Evolutionary conservation across 768 basidiomycete genomes (phyloP).

Genomic region (Lepiota subincarnata): DNA sequence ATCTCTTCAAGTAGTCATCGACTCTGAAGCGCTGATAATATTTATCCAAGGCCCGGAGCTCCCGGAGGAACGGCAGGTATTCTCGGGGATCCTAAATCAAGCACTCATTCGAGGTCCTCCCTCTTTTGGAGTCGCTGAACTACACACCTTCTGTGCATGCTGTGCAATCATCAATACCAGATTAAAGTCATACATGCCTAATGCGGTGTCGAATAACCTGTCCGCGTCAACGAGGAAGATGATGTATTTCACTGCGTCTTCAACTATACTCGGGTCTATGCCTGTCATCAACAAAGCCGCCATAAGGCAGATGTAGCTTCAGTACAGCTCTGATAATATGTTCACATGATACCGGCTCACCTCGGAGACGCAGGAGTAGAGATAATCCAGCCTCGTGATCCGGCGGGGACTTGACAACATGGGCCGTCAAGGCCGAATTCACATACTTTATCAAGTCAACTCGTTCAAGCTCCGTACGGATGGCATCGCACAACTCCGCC

Average conservation of each 20-base stretch:
- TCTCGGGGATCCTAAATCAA: slow-evolving; percentile 84
- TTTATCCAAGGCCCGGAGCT: slow-evolving; percentile 74
- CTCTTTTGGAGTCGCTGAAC: not conserved
- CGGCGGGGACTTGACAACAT: slow-evolving; percentile 88
- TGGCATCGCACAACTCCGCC: slow-evolving; percentile 68
- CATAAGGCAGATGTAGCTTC: not conserved
- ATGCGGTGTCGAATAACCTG: slow-evolving; percentile 85
- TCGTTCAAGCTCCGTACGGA: slow-evolving; percentile 68
- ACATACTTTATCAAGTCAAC: slow-evolving; percentile 75
- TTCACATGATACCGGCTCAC: slow-evolving; percentile 33
- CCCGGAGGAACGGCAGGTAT: slow-evolving; percentile 94
- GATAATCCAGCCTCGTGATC: slow-evolving; percentile 84
- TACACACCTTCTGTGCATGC: slow-evolving; percentile 85
- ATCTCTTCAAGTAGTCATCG: slow-evolving; percentile 83
- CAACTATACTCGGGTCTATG: slow-evolving; percentile 69
- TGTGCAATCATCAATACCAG: slow-evolving; percentile 95
- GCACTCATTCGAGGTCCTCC: not conserved
- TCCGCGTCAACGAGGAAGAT: slow-evolving; percentile 97
- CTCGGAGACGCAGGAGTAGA: slow-evolving; percentile 72
- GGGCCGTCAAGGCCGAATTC: slow-evolving; percentile 88
- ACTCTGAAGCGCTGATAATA: slow-evolving; percentile 87
- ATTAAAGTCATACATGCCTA: slow-evolving; percentile 99
- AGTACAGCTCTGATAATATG: too few relatives aligned
- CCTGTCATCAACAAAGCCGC: slow-evolving; percentile 25
- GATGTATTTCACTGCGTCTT: slow-evolving; percentile 97